Base-by-base conservation (phyloP, 2,329 filamentous ascomycete genomes). In the Paramyrothecium roridum region DNA sequence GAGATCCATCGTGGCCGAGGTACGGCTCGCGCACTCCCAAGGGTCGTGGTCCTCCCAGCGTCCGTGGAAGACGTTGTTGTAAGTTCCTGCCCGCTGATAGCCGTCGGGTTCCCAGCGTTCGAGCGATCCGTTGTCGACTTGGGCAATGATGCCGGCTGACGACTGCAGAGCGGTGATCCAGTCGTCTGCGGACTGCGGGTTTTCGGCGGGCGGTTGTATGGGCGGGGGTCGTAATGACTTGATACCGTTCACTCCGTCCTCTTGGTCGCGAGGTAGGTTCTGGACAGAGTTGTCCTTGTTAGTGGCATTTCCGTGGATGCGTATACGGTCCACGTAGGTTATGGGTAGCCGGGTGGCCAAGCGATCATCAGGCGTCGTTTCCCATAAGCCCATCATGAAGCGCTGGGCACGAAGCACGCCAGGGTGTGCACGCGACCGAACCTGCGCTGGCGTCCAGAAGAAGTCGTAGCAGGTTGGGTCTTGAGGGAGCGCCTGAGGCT, bases 41-140 rank as follows among this genome's bases (percentile, higher is more conserved):
- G 80, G 79, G 61, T 83, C 79, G 59, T 83, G 80, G 6, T 76
- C 73, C 62, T 84, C 81, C 80, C 80, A 84, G 52, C 74, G 68
- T 23, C 81, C 81, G 52, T 72, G 71, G 65, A 83, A 84, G 34
- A 84, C 75, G 52, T 75, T 69, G 50, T 79, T 75, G 67, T 84
- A 84, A 2, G 80, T 80, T 23, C 80, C 80, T n/a, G 73, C 76
- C 17, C 80, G 80, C 20, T 83, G 77, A 61, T 90, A 90, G 6
- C 87, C 87, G 57, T 84, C 79, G 33, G 82, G 80, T 61, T 90
- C 87, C 87, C 88, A 90, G 13, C 87, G 80, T 69, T 90, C 87
- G 2, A 90, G 73, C 20, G 84, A 88, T 47, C 88, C 87, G 52
- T 88, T 87, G 65, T 90, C 87, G 3, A 88, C 77, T 68, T 90